Conservation (phyloP, 345 rosid species). For the Noccaea bulbosa region DNA sequence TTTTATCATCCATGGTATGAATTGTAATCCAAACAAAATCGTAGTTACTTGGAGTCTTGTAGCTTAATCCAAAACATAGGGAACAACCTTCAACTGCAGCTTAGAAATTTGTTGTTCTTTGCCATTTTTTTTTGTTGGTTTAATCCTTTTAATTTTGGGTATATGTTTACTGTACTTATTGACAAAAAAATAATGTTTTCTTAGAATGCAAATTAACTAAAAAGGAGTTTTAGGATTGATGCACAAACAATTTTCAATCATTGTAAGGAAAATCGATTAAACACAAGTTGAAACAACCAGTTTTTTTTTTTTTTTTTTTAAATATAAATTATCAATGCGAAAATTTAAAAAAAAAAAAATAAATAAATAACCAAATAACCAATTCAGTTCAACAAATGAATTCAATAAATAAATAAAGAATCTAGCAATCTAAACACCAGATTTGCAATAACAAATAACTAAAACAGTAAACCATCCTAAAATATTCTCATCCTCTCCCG, state of each 20-base stretch:
- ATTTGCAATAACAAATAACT: too few species aligned
- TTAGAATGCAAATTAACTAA: neutral
- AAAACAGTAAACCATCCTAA: too few species aligned
- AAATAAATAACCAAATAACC: too few species aligned
- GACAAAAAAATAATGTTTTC: neutral
- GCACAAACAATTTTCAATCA: neutral
- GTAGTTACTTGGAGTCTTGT: neutral
- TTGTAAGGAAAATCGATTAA: neutral
- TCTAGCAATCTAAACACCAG: too few species aligned
- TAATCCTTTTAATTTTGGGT: too few species aligned
- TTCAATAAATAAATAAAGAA: too few species aligned
- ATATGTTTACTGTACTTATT: neutral
- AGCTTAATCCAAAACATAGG: constrained; percentile 4
- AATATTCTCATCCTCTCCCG: too few species aligned
- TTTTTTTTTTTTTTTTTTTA: too few species aligned
- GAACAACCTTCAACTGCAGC: neutral
- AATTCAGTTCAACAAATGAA: too few species aligned
- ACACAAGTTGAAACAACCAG: too few species aligned
- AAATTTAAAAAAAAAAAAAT: too few species aligned
- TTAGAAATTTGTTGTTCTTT: neutral
- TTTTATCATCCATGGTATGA: constrained; percentile 30
- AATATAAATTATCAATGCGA: too few species aligned
- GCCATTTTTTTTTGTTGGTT: neutral
- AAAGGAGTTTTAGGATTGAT: neutral
- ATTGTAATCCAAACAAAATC: constrained; percentile 4